Evolutionary conservation across 306 rosid genomes (phyloP).

Genomic region (Rosa persica): DNA sequence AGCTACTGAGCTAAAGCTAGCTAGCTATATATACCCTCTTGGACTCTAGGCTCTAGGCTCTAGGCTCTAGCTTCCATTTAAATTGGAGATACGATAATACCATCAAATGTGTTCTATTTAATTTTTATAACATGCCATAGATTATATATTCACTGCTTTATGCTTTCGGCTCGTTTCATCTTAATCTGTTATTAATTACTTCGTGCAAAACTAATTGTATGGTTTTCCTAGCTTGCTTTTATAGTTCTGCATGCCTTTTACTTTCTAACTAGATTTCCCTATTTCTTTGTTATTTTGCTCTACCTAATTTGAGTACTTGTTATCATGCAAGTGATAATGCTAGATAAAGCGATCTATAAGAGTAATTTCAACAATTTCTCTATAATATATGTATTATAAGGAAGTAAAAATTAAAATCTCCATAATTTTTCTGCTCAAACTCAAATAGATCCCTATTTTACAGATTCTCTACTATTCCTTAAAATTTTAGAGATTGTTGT

Average conservation of each 20-base stretch:
- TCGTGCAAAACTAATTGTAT: neutral
- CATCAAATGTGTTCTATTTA: neutral
- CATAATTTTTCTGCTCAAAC: too few species aligned
- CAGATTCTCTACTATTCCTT: too few species aligned
- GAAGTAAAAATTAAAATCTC: too few species aligned
- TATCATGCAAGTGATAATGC: neutral
- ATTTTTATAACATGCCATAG: neutral
- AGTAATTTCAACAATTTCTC: too few species aligned
- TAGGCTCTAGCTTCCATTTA: constrained; percentile 27
- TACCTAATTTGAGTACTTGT: neutral
- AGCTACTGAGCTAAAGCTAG: neutral
- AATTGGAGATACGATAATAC: constrained; percentile 36
- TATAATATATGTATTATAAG: too few species aligned
- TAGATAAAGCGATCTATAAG: neutral
- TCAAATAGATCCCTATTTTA: too few species aligned
- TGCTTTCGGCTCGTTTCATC: constrained; percentile 11
- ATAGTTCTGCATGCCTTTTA: neutral
- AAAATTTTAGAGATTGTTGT: too few species aligned
- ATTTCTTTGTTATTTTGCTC: neutral
- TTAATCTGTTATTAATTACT: neutral
- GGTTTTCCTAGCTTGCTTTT: neutral
- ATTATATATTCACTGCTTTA: neutral
- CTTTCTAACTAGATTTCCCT: neutral
- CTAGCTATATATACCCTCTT: neutral
- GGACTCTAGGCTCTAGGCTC: neutral